Conservation (phyloP, 441 rosid species). For the Syzygium syzygioides region DNA sequence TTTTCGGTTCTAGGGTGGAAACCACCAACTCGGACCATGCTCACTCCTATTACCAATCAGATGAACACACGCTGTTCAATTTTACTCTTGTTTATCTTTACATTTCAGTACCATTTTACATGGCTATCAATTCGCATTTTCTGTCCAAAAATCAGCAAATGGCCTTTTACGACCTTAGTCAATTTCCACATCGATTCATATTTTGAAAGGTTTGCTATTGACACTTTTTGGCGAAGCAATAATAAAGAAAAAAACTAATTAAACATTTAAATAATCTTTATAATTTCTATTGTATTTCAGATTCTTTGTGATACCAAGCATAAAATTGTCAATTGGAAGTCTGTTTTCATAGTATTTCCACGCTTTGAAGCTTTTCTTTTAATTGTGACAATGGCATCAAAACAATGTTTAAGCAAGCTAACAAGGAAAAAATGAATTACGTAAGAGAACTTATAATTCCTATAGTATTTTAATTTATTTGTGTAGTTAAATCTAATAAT, state of each 20-base stretch:
- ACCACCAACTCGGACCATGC: no score
- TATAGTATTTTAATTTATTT: no score
- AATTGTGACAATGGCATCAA: not conserved
- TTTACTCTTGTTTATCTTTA: not conserved
- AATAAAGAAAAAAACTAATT: not conserved
- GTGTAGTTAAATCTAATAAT: no score
- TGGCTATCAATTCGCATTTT: fast-evolving
- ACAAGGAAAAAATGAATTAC: not conserved
- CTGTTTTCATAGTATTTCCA: not conserved
- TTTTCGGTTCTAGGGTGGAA: no score
- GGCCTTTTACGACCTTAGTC: not conserved
- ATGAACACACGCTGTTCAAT: not conserved
- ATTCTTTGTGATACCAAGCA: not conserved
- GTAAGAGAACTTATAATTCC: no score
- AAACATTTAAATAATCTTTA: not conserved
- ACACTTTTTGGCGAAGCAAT: not conserved
- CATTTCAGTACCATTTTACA: not conserved
- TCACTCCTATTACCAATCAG: no score
- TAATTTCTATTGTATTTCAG: not conserved
- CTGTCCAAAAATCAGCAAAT: not conserved
- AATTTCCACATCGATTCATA: not conserved
- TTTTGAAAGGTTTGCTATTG: not conserved
- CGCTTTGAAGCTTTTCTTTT: not conserved
- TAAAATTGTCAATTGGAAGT: not conserved
- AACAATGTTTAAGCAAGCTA: not conserved